Percentiles rank a stretch among this genome's conserved stretches.
These are phyloP conservation scores for Gastrolobium villosum DNA, from an alignment of 306 rosid species.

Conservation along the genomic window DNA sequence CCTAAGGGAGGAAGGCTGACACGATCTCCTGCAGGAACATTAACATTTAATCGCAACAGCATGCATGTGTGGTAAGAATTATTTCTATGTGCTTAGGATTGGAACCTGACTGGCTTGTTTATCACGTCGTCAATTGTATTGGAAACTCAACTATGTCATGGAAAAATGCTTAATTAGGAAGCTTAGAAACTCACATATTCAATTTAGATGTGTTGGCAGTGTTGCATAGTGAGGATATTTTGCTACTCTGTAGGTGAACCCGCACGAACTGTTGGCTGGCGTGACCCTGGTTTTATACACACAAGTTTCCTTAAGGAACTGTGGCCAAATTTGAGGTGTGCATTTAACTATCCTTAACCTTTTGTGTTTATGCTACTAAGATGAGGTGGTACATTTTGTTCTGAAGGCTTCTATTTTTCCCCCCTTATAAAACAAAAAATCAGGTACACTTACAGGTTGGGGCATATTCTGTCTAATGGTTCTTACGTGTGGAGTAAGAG, in stretches of 20 bases:
- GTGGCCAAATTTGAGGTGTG: conserved; percentile 76
- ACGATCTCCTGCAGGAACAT: conserved; percentile 75
- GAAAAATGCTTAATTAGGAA: conserved; percentile 27
- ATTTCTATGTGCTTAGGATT: not conserved
- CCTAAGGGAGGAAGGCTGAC: conserved; percentile 48
- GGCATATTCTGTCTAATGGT: conserved; percentile 59
- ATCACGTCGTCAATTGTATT: not conserved
- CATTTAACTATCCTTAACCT: not conserved
- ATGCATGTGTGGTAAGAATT: conserved; percentile 90
- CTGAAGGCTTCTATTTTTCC: conserved; percentile 21
- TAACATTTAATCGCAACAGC: conserved; percentile 68
- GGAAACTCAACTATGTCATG: not conserved
- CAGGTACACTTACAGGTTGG: conserved; percentile 70
- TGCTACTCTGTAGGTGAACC: conserved; percentile 78
- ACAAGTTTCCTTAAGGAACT: conserved; percentile 75
- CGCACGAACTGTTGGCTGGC: conserved; percentile 88
- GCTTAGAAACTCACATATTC: not conserved
- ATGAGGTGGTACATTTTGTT: not conserved
- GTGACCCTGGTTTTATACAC: conserved; percentile 91
- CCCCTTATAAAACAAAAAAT: too few species aligned
- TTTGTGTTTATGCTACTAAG: not conserved
- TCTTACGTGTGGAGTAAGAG: conserved; percentile 62
- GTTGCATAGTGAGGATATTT: too few species aligned
- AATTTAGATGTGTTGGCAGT: too few species aligned
- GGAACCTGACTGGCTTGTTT: not conserved